phyloP scores from a whole-genome alignment of 2,329 filamentous ascomycete genomes.

The Penicillium polonicum region DNA sequence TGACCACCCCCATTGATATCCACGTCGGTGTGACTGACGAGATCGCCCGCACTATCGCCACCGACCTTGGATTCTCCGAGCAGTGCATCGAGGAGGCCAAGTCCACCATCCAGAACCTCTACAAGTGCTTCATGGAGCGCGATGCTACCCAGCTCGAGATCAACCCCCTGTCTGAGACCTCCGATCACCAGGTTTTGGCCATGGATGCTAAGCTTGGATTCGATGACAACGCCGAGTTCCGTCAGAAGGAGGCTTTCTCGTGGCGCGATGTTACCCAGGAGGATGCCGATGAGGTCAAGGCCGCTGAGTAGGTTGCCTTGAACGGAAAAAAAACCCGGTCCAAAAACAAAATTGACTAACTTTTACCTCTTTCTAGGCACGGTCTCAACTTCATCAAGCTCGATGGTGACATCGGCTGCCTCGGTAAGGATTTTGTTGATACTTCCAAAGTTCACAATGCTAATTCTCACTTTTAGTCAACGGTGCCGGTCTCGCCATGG shows the following conservation, averaged over 20 bases:
- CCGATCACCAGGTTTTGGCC: constrained; percentile 94
- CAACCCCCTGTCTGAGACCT: constrained; percentile 97
- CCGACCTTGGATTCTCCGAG: constrained; percentile 93
- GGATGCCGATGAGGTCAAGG: constrained; percentile 95
- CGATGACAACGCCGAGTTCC: constrained; percentile 98
- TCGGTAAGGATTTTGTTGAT: constrained; percentile 45
- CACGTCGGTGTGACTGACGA: constrained; percentile 93
- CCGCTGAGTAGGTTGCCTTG: constrained; percentile 65
- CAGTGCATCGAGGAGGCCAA: constrained; percentile 96
- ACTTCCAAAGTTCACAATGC: neutral
- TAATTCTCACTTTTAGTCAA: constrained; percentile 61
- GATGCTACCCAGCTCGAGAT: constrained; percentile 99
- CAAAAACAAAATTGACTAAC: neutral
- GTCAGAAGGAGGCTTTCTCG: constrained; percentile 92
- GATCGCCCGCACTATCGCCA: constrained; percentile 84
- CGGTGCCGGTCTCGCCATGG: constrained; percentile 98
- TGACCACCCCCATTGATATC: constrained; percentile 91
- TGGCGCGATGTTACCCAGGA: constrained; percentile 96
- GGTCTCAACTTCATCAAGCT: constrained; percentile 99
- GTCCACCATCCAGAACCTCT: constrained; percentile 96
- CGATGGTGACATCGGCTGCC: constrained; percentile 97
- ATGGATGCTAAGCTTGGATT: constrained; percentile 99
- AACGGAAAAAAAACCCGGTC: neutral
- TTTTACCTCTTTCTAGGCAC: constrained; percentile 34
- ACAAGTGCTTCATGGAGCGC: constrained; percentile 97